Evolutionary conservation across 345 rosid species (phyloP).

Genomic region (Eucalyptus dawsonii): DNA sequence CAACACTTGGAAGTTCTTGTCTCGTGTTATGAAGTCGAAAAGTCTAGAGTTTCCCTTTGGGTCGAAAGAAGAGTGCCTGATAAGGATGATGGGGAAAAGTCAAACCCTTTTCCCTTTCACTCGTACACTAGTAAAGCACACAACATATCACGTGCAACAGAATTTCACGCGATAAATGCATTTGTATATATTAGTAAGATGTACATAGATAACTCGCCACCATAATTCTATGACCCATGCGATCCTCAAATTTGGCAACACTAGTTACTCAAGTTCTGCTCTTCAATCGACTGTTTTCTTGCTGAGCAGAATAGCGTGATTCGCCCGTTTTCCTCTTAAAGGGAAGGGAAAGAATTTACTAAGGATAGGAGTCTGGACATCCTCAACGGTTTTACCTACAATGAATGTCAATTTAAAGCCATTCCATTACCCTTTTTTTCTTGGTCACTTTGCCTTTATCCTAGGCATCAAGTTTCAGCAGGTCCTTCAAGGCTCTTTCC

Average conservation of each 20-base stretch:
- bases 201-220: not conserved
- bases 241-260: not conserved
- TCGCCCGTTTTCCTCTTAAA: not conserved
- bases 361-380: not conserved
- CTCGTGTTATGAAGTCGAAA: constrained; percentile 2
- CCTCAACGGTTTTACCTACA: not conserved
- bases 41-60: not conserved
- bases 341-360: not conserved
- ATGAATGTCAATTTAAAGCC: not conserved
- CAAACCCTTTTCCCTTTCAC: not conserved
- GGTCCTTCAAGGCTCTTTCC: not conserved
- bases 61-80: not conserved
- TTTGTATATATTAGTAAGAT: not conserved
- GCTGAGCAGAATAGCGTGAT: fast-evolving
- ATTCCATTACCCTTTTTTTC: not conserved
- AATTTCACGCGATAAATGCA: not conserved
- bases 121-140: not conserved
- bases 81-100: not conserved
- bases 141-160: not conserved
- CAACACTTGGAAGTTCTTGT: constrained; percentile 26
- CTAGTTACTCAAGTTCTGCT: not conserved
- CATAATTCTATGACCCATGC: not conserved
- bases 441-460: not conserved
- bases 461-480: not conserved
- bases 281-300: not conserved